Evolutionary conservation across 352 stramenopile genomes (phyloP).

Genomic region (Phytopythium kandeliae): DNA sequence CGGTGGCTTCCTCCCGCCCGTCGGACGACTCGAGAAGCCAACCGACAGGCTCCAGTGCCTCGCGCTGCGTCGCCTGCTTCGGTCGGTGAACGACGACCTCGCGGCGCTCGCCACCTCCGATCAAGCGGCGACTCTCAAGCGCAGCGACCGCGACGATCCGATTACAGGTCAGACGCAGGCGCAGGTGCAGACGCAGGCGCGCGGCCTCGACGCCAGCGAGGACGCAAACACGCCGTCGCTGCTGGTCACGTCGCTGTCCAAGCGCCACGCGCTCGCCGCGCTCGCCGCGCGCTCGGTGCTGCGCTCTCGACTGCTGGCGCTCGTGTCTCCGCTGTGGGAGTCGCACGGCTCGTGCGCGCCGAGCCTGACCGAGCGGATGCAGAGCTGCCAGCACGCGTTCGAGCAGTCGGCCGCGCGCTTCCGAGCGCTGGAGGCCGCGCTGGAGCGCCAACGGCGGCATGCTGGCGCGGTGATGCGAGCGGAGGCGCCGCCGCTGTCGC

Average conservation of each 20-base stretch:
- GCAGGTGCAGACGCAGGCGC: too few species aligned
- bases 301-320: slow-evolving; percentile 12
- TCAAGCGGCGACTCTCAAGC: too few species aligned
- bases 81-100: slow-evolving; percentile 43
- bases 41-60: slow-evolving; percentile 27
- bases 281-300: slow-evolving; percentile 27
- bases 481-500: not conserved
- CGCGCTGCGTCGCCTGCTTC: slow-evolving; percentile 28
- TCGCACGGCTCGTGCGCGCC: not conserved
- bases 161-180: too few species aligned
- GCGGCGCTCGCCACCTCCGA: slow-evolving; percentile 6
- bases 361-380: slow-evolving; percentile 5
- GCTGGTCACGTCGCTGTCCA: slow-evolving; percentile 42
- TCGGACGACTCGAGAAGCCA: slow-evolving; percentile 40
- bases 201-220: too few species aligned
- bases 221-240: slow-evolving; percentile 32
- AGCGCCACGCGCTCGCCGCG: slow-evolving; percentile 30
- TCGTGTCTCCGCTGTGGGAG: not conserved
- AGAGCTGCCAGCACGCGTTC: slow-evolving; percentile 4
- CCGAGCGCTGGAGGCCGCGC: slow-evolving; percentile 5
- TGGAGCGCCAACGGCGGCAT: slow-evolving; percentile 16
- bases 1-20: slow-evolving; percentile 31
- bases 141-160: too few species aligned
- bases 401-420: slow-evolving; percentile 8
- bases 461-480: slow-evolving; percentile 5